phyloP scores from a whole-genome alignment of 192 early-diverging fungal species.

The Tieghemiomyces parasiticus region DNA sequence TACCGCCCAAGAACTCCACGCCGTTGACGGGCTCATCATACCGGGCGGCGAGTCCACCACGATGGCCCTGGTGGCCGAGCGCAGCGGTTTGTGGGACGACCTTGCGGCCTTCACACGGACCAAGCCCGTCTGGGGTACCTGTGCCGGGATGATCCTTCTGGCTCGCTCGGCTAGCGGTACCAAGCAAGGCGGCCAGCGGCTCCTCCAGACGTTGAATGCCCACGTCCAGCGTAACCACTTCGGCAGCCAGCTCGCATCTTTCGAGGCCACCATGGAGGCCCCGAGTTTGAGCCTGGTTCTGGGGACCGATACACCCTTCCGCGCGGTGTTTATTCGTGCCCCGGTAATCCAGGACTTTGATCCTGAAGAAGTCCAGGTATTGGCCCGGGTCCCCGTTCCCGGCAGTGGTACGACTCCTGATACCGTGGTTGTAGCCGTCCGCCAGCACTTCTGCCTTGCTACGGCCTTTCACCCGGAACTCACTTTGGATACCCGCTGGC shows the following conservation, averaged over 20 bases:
- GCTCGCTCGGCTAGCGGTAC: conserved; percentile 53
- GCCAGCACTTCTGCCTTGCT: conserved; percentile 70
- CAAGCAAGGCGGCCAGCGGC: conserved; percentile 74
- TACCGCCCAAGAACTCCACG: conserved; percentile 49
- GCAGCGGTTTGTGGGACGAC: conserved; percentile 61
- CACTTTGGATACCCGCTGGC: conserved; percentile 76
- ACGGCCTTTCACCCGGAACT: conserved; percentile 96
- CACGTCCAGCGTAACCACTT: conserved; percentile 88
- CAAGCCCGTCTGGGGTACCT: conserved; percentile 86
- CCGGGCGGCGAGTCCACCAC: conserved; percentile 93
- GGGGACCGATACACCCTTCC: no score
- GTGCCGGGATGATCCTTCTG: conserved; percentile 91
- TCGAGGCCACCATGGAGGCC: conserved; percentile 52
- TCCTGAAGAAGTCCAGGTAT: conserved; percentile 55
- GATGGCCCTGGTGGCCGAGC: conserved; percentile 85
- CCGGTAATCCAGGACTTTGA: conserved; percentile 65
- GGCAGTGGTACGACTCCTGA: conserved; percentile 32
- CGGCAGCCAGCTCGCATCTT: conserved; percentile 86
- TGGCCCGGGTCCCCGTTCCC: conserved; percentile 41
- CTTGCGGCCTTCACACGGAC: conserved; percentile 60
- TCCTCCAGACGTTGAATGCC: conserved; percentile 69
- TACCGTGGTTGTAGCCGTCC: conserved; percentile 70
- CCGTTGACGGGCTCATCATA: conserved; percentile 79
- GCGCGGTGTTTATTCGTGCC: conserved; percentile 87
- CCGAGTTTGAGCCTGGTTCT: no score